Base-by-base conservation (phyloP, 2,329 filamentous ascomycete species). In the Byssoonygena ceratinophila region DNA sequence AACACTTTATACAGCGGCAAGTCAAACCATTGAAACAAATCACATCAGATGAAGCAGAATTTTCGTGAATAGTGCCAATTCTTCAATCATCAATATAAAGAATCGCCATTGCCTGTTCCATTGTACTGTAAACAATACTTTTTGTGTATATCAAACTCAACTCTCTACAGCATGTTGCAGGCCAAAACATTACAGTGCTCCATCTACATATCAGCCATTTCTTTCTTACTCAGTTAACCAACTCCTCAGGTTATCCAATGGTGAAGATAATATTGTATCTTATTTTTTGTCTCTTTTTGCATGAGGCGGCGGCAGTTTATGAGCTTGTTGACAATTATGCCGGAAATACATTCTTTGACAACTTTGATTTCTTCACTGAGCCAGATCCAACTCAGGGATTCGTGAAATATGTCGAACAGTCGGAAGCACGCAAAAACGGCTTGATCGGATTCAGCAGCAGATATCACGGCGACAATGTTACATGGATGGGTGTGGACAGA, bases 331-430 rank as follows among this genome's bases (percentile, higher is more conserved):
- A 74, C 53, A 66, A 63, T 47, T 75, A 74, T 63, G 64, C 69
- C 9, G 72, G 72, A 4, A 61, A 69, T 20, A 66, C 66, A 51
- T 78, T 78, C 64, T 74, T 77, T 57, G 64, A 71, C 27, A 66
- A 70, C 51, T 78, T 77, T 60, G 67, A 73, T 46, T 76, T 77
- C 62, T 75, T 70, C 57, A 70, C 67, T 4, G 67, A 66, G 1
- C 48, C 66, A 1, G 75, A 77, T 58, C 74, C 75, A 1, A 74
- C 73, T 2, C 66, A 72, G 45, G 75, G 75, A 20, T 76, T 71
- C 57, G 74, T 78, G n/a, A 70, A 71, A 56, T 78, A 75, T 56
- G 61, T 72, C 46, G 65, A 71, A 50, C 65, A 73, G 36, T 59
- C 62, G 18, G 61, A 61, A n/a, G 71, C 71, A 12, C 60, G 68